These are phyloP conservation scores for Pseudoscleropodium purum DNA, from an alignment of 225 moss, liverwort and hornwort genomes.

Conservation along the genomic window DNA sequence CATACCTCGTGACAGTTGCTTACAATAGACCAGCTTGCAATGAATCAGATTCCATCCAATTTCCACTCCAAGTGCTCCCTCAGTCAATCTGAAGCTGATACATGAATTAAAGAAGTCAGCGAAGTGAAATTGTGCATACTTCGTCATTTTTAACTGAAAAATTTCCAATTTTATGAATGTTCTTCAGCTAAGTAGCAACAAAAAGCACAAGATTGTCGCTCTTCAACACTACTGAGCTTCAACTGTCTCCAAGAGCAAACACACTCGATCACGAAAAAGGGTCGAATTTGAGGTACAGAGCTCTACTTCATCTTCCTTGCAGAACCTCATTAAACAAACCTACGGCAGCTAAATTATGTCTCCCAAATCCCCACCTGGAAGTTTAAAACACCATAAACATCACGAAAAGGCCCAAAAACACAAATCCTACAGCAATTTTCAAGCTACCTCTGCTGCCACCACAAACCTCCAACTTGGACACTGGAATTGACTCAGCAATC, in stretches of 20 bases:
- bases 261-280: not conserved
- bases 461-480: not conserved
- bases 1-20: not conserved
- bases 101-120: not conserved
- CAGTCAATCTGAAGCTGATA: not conserved
- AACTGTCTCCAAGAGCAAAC: not conserved
- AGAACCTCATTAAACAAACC: not conserved
- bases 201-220: not conserved
- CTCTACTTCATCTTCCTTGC: not conserved
- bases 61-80: not conserved
- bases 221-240: not conserved
- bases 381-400: not conserved
- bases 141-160: too few species aligned
- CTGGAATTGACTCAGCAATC: not conserved
- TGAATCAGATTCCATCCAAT: not conserved
- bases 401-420: not conserved
- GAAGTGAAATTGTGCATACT: not conserved
- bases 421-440: not conserved
- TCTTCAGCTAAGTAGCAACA: not conserved
- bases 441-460: not conserved
- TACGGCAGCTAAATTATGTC: not conserved
- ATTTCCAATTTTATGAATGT: not conserved
- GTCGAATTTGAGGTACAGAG: not conserved
- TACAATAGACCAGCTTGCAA: not conserved
- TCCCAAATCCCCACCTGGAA: not conserved